Conservation (phyloP, 75 land plant species). For the Cryptomeria japonica region DNA sequence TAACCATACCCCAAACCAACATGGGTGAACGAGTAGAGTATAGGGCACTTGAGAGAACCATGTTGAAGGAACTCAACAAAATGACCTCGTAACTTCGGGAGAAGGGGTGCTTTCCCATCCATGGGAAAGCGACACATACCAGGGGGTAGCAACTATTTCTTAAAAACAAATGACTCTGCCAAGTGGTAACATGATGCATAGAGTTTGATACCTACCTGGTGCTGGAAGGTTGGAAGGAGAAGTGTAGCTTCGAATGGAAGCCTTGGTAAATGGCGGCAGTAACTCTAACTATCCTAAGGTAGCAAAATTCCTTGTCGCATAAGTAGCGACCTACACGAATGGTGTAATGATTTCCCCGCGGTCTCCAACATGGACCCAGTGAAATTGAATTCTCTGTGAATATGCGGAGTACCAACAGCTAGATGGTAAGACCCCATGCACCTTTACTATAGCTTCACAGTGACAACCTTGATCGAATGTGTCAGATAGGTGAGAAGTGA, state of each 20-base stretch:
- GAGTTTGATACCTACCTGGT: neutral
- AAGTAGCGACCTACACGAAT: neutral
- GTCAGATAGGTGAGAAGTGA: neutral
- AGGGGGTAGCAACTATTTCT: slow-evolving; percentile 18
- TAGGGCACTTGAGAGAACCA: no score
- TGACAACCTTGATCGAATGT: neutral
- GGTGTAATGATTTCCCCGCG: neutral
- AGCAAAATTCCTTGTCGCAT: neutral
- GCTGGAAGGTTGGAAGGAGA: neutral
- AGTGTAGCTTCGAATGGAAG: slow-evolving; percentile 3
- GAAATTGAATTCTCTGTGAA: neutral
- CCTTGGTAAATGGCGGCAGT: no score
- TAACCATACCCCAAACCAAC: no score
- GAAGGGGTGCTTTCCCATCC: neutral
- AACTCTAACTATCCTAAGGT: no score
- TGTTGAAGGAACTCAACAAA: no score
- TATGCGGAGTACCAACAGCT: neutral
- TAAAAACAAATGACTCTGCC: slow-evolving; percentile 24
- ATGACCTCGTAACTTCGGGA: no score
- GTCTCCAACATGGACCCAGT: slow-evolving; percentile 7
- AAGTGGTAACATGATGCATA: slow-evolving; percentile 23
- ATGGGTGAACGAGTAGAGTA: no score
- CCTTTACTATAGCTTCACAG: neutral
- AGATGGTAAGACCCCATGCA: neutral
- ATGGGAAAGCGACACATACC: slow-evolving; percentile 9